phyloP scores from a whole-genome alignment of 2,329 filamentous ascomycete genomes.

The Fusarium pininemorale region DNA sequence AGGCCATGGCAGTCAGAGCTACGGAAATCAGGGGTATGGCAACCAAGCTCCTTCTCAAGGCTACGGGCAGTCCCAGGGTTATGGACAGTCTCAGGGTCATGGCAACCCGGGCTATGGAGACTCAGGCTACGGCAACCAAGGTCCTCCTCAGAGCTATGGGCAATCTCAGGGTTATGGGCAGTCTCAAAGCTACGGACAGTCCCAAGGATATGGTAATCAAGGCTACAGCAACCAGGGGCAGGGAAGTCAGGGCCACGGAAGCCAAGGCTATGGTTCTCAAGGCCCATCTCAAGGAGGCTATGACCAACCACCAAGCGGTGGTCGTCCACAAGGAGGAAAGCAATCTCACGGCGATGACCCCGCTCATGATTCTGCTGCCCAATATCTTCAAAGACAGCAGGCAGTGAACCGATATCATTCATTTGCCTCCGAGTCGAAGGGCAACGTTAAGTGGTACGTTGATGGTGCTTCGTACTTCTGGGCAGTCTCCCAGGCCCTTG shows the following conservation, averaged over 20 bases:
- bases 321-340: neutral
- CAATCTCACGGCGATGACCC: neutral
- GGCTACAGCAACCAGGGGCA: neutral
- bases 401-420: slow-evolving; percentile 66
- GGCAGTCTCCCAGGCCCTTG: slow-evolving; percentile 81
- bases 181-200: slow-evolving; percentile 37
- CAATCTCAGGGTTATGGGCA: neutral
- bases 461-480: slow-evolving; percentile 87
- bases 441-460: slow-evolving; percentile 88
- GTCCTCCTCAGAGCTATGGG: slow-evolving; percentile 37
- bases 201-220: neutral
- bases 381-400: slow-evolving; percentile 53
- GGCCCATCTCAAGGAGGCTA: slow-evolving; percentile 8
- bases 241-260: neutral
- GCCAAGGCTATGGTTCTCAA: neutral
- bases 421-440: slow-evolving; percentile 77
- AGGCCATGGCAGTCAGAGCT: neutral
- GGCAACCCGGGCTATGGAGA: neutral
- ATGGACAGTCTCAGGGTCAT: neutral
- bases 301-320: neutral
- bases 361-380: slow-evolving; percentile 10
- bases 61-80: slow-evolving; percentile 6
- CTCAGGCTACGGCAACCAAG: neutral
- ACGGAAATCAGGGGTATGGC: neutral
- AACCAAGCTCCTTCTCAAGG: slow-evolving; percentile 35